Conservation (phyloP, 2,329 filamentous ascomycete genomes). For the Huntiella moniliformis region DNA sequence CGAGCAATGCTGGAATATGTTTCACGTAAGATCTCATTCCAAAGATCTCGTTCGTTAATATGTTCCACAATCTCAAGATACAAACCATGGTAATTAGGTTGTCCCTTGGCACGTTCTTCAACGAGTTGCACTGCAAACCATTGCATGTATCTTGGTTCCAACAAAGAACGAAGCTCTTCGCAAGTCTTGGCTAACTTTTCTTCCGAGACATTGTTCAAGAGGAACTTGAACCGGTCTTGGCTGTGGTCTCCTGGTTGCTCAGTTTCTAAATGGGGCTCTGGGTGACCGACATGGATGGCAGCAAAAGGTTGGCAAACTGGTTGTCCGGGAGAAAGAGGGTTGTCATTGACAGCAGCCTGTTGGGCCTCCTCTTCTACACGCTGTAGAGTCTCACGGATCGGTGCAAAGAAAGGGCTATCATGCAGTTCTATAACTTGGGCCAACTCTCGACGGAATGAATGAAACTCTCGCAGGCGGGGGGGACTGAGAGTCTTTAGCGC, state of each 20-base stretch:
- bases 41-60: constrained; percentile 61
- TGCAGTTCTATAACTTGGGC: constrained; percentile 19
- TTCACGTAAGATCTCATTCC: constrained; percentile 79
- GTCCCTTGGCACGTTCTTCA: constrained; percentile 88
- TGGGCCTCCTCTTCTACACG: constrained; percentile 2
- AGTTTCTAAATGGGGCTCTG: constrained; percentile 42
- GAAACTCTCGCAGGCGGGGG: constrained; percentile 68
- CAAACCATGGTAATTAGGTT: constrained; percentile 87
- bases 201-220: constrained; percentile 89
- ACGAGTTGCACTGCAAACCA: constrained; percentile 96
- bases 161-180: constrained; percentile 56
- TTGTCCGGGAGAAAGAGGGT: constrained; percentile 29
- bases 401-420: no score
- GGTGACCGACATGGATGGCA: constrained; percentile 58
- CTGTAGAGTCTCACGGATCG: constrained; percentile 51
- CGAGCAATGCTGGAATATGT: constrained; percentile 74
- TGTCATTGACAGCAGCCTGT: constrained; percentile 14
- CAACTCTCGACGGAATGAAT: constrained; percentile 77
- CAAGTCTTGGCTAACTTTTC: constrained; percentile 74
- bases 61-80: constrained; percentile 79
- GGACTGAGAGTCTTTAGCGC: constrained; percentile 75
- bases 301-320: constrained; percentile 49
- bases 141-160: constrained; percentile 69
- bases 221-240: constrained; percentile 87
- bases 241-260: constrained; percentile 70